phyloP scores from a whole-genome alignment of 2,329 filamentous ascomycete genomes.

The Capronia coronata region DNA sequence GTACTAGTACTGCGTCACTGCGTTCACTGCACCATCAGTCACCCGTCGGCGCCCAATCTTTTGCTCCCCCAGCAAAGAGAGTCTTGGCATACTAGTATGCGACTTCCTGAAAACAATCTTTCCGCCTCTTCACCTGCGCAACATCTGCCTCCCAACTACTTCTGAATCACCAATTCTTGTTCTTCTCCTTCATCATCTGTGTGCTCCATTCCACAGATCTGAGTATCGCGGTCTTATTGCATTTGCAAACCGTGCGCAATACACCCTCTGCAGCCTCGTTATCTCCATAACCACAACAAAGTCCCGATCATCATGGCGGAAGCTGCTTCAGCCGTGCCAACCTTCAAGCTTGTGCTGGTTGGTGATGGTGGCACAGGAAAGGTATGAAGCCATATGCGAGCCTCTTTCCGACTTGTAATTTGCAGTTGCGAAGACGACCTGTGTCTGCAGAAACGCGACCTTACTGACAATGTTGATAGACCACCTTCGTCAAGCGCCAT shows the following conservation, averaged over 20 bases:
- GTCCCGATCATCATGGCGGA: constrained; percentile 54
- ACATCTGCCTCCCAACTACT: constrained; percentile 6
- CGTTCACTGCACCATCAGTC: too few relatives aligned
- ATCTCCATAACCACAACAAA: constrained; percentile 21
- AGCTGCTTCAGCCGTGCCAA: constrained; percentile 53
- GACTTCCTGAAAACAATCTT: constrained; percentile 16
- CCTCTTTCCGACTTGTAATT: not conserved
- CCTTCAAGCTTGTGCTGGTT: constrained; percentile 99
- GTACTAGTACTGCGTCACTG: too few relatives aligned
- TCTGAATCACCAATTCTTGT: constrained; percentile 7
- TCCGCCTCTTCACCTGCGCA: constrained; percentile 14
- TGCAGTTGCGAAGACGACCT: too few relatives aligned
- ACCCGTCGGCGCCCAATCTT: not conserved
- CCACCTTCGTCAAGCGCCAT: constrained; percentile 99
- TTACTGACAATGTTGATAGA: constrained; percentile 50
- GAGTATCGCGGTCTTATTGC: constrained; percentile 1
- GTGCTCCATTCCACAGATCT: constrained; percentile 1
- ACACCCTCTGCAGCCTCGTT: constrained; percentile 17
- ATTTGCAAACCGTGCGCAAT: constrained; percentile 30
- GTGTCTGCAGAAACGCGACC: not conserved
- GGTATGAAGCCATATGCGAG: constrained; percentile 49
- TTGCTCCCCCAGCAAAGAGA: constrained; percentile 7
- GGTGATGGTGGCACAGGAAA: constrained; percentile 99
- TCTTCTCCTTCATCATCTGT: constrained; percentile 3
- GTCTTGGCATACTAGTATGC: constrained; percentile 12